These are phyloP conservation scores for Royoungia palumana DNA, from an alignment of 768 basidiomycete species.

Conservation along the genomic window DNA sequence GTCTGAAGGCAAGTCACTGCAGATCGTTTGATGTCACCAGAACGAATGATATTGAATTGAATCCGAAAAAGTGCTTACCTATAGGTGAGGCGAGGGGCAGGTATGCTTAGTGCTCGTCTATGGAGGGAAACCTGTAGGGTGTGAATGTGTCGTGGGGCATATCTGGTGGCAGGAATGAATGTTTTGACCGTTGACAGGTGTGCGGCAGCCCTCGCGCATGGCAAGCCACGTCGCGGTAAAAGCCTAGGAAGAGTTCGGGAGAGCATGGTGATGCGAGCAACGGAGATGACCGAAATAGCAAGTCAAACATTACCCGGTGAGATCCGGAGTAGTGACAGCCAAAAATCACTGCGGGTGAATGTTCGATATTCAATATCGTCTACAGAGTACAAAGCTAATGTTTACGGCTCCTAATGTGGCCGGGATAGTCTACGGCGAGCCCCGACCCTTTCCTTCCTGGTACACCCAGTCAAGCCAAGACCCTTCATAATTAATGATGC, in stretches of 20 bases:
- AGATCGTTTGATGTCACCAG: neutral
- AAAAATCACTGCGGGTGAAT: no score
- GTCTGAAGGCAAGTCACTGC: conserved; percentile 54
- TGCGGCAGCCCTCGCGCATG: neutral
- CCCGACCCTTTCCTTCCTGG: conserved; percentile 45
- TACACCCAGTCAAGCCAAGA: conserved; percentile 87
- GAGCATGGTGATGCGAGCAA: conserved; percentile 12
- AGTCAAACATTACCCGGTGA: neutral
- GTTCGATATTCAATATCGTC: no score
- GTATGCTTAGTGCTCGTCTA: conserved; percentile 40
- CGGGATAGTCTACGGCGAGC: neutral
- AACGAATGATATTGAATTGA: neutral
- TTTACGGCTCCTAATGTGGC: neutral
- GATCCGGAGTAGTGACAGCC: no score
- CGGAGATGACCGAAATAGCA: neutral
- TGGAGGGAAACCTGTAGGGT: conserved; percentile 4
- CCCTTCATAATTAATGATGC: conserved; percentile 75
- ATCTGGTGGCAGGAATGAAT: neutral
- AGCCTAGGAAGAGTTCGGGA: conserved; percentile 16
- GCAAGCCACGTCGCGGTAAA: conserved; percentile 8
- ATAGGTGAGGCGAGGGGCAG: conserved; percentile 52
- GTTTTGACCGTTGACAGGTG: conserved; percentile 7
- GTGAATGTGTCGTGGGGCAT: neutral
- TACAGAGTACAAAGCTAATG: no score
- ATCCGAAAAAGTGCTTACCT: conserved; percentile 42